A percentile compares a stretch with the other conserved stretches of the same genome.
Evolutionary conservation across 495 filamentous ascomycete genomes (phyloP).

Genomic region (Niebla homalea): DNA sequence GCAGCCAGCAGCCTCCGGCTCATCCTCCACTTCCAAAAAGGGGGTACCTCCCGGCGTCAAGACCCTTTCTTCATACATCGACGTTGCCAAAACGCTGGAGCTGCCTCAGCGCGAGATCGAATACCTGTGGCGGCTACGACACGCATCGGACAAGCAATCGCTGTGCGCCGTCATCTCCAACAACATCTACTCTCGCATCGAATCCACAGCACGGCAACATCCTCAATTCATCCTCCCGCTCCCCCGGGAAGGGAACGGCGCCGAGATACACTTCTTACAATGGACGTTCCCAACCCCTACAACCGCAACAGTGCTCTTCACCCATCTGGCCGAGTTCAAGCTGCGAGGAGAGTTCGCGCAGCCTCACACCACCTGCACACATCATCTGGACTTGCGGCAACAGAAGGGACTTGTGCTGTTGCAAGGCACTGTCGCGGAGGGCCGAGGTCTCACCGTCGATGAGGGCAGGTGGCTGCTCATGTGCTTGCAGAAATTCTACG

Average conservation of each 20-base stretch:
- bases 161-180: conserved; percentile 72
- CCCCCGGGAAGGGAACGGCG: conserved; percentile 50
- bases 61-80: conserved; percentile 68
- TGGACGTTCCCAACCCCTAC: conserved; percentile 57
- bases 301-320: conserved; percentile 79
- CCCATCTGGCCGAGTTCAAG: conserved; percentile 83
- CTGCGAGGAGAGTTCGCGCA: conserved; percentile 73
- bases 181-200: conserved; percentile 55
- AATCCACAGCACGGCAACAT: conserved; percentile 49
- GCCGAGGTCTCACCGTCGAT: conserved; percentile 59
- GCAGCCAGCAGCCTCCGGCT: conserved; percentile 16
- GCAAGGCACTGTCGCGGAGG: conserved; percentile 65
- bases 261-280: conserved; percentile 73
- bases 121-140: conserved; percentile 81
- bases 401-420: conserved; percentile 68
- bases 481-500: conserved; percentile 92
- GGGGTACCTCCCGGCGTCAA: conserved; percentile 47
- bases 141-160: conserved; percentile 52
- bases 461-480: conserved; percentile 85
- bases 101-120: conserved; percentile 76
- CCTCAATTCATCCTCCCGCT: conserved; percentile 88
- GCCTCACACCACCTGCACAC: conserved; percentile 87
- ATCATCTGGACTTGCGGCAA: conserved; percentile 66
- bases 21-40: conserved; percentile 21
- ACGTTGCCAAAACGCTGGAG: conserved; percentile 56